Percentiles rank a stretch among this genome's conserved stretches.
These are phyloP conservation scores for Naganishia albida DNA, from an alignment of 1,284 basidiomycete genomes.

Conservation along the genomic window DNA sequence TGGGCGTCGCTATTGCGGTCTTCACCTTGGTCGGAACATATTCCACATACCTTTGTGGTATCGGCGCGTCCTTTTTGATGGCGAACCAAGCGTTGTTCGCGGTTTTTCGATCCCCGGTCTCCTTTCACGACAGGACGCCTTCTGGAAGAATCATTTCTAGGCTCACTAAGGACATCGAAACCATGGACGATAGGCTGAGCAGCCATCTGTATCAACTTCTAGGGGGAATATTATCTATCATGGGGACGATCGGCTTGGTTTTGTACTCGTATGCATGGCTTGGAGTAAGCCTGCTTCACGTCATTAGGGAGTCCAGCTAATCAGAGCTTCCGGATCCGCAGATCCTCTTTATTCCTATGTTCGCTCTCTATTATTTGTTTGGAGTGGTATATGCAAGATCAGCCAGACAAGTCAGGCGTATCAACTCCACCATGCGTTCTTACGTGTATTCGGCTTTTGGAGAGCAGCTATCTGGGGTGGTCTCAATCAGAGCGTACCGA, in stretches of 20 bases:
- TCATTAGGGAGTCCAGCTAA: too few relatives aligned
- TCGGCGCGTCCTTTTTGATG: slow-evolving; percentile 40
- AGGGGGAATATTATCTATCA: slow-evolving; percentile 30
- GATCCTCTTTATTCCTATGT: slow-evolving; percentile 42
- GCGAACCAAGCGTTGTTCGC: slow-evolving; percentile 39
- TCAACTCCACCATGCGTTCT: slow-evolving; percentile 44
- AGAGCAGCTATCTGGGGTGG: slow-evolving; percentile 44
- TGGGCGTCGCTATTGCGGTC: slow-evolving; percentile 36
- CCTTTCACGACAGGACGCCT: slow-evolving; percentile 43
- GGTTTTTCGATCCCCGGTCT: slow-evolving; percentile 40
- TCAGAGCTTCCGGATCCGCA: too few relatives aligned
- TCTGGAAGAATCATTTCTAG: slow-evolving; percentile 65
- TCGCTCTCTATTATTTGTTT: slow-evolving; percentile 35
- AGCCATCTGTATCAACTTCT: slow-evolving; percentile 19
- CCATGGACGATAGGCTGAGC: slow-evolving; percentile 41
- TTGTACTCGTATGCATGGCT: slow-evolving; percentile 43
- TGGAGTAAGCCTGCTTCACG: too few relatives aligned
- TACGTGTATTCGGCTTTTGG: slow-evolving; percentile 45
- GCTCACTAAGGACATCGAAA: slow-evolving; percentile 58
- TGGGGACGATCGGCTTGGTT: slow-evolving; percentile 42
- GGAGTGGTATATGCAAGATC: slow-evolving; percentile 42
- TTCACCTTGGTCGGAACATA: slow-evolving; percentile 37
- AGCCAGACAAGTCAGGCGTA: slow-evolving; percentile 45
- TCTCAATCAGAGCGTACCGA: slow-evolving; percentile 43
- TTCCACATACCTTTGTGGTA: slow-evolving; percentile 37